A percentile compares a stretch with the other conserved stretches of the same genome.
These are phyloP conservation scores for Phialemoniopsis sp. DNA, from an alignment of 2,329 filamentous ascomycete genomes.

Conservation along the genomic window DNA sequence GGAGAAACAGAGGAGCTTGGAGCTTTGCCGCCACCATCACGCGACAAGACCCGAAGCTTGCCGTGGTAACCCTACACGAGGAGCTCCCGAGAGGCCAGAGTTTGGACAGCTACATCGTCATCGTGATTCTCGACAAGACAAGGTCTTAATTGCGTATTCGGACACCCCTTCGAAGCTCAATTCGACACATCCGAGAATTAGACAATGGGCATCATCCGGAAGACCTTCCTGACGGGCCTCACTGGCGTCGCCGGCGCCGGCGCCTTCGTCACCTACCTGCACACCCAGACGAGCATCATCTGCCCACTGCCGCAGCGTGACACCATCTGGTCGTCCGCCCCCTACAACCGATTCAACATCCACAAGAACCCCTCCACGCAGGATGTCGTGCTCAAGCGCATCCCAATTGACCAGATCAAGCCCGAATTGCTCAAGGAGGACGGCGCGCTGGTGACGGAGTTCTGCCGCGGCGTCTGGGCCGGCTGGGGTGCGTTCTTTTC, in stretches of 20 bases:
- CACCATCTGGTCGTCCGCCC: conserved; percentile 53
- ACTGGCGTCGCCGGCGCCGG: conserved; percentile 45
- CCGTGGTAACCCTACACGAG: no score
- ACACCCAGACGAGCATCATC: conserved; percentile 50
- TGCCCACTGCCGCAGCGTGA: conserved; percentile 55
- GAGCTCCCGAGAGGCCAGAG: no score
- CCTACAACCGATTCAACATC: conserved; percentile 58
- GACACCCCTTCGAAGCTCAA: no score
- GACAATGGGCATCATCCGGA: conserved; percentile 54
- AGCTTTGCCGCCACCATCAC: no score
- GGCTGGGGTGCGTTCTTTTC: conserved; percentile 49
- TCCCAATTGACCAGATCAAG: conserved; percentile 60
- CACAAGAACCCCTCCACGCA: conserved; percentile 57
- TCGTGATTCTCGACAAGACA: no score
- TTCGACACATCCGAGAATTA: no score
- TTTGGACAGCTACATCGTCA: no score
- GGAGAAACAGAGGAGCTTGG: no score
- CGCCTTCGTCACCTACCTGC: conserved; percentile 46
- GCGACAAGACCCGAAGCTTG: no score
- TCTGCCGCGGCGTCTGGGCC: conserved; percentile 65
- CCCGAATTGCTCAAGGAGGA: conserved; percentile 61
- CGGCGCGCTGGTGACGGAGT: conserved; percentile 54
- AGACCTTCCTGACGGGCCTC: conserved; percentile 38
- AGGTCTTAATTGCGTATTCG: no score
- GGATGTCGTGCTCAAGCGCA: conserved; percentile 59